phyloP scores from a whole-genome alignment of 1,284 basidiomycete genomes.

The Leccinum fuscescens region DNA sequence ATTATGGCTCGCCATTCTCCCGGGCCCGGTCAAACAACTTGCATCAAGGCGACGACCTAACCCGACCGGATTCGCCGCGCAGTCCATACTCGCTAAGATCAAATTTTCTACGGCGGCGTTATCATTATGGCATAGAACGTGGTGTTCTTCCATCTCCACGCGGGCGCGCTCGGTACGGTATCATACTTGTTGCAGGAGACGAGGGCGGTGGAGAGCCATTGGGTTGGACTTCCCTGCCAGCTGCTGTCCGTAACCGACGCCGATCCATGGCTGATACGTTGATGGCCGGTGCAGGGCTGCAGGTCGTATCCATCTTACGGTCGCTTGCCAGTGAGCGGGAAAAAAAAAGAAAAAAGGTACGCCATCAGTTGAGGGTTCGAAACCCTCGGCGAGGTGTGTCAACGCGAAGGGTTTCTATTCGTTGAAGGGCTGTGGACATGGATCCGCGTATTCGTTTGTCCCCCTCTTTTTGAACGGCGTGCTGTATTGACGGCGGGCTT shows the following conservation, averaged over 20 bases:
- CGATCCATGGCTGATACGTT: background rate
- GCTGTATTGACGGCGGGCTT: background rate
- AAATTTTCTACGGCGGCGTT: background rate
- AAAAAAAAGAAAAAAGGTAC: background rate
- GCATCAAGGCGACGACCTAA: background rate
- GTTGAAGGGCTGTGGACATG: background rate
- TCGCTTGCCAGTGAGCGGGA: background rate
- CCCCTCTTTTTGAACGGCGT: background rate
- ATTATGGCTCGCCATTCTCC: background rate
- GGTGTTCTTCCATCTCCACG: constrained; percentile 2
- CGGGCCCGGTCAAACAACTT: background rate
- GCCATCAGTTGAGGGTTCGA: background rate
- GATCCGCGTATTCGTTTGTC: background rate
- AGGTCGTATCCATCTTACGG: background rate
- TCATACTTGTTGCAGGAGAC: background rate
- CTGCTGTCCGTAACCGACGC: background rate
- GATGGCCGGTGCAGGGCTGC: background rate
- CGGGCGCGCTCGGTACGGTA: background rate
- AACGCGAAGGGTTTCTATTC: background rate
- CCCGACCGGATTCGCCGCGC: background rate
- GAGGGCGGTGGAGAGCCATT: background rate
- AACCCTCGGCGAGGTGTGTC: constrained; percentile 1
- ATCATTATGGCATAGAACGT: constrained; percentile 1
- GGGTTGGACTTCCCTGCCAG: background rate
- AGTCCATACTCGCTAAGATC: background rate